These are phyloP conservation scores for Mycena indigotica DNA, from an alignment of 768 basidiomycete species.

Conservation along the genomic window DNA sequence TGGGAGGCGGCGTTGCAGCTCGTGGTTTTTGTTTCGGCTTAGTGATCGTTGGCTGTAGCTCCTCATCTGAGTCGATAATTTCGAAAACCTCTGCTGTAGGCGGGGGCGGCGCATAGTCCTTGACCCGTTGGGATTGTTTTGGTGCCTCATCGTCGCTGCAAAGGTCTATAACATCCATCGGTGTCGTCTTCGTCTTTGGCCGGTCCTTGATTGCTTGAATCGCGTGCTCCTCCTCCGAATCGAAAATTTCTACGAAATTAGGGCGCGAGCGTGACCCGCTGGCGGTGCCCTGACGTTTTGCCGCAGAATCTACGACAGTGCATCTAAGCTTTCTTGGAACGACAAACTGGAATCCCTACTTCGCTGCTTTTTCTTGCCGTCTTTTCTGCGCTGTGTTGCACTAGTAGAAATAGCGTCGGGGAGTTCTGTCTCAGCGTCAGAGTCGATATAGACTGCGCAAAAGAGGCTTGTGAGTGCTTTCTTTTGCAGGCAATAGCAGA, in stretches of 20 bases:
- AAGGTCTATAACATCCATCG: neutral
- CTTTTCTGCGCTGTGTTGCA: neutral
- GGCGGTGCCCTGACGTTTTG: too few species aligned
- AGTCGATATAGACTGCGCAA: too few species aligned
- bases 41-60: neutral
- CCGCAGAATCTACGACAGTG: too few species aligned
- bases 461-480: too few species aligned
- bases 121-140: neutral
- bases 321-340: too few species aligned
- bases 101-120: neutral
- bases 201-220: neutral
- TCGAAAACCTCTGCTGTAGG: neutral
- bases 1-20: neutral
- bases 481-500: too few species aligned
- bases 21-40: neutral
- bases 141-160: neutral
- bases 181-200: neutral
- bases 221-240: neutral
- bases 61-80: constrained; percentile 10
- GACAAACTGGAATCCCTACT: too few species aligned
- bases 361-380: neutral
- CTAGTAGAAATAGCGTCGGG: too few species aligned
- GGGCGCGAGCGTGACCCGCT: too few species aligned
- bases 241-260: too few species aligned
- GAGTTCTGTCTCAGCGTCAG: too few species aligned